Evolutionary conservation across 1,284 basidiomycete genomes (phyloP), one percentile per base, ranked within the genome.

Genomic region (Moniliophthora roreri): DNA sequence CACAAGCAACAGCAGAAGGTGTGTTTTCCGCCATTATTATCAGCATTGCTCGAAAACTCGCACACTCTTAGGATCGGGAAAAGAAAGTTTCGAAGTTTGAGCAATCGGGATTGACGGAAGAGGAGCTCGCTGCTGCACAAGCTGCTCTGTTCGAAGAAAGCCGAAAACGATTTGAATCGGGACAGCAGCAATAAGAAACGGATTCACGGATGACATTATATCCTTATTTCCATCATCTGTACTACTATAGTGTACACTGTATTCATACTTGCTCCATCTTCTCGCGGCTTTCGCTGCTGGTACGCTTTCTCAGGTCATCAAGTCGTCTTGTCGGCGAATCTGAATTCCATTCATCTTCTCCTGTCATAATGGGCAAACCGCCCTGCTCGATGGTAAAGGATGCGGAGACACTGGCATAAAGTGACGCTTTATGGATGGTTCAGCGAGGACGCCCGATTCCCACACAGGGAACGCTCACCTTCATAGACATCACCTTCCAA

Each of bases 1-100:
- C 95, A 98, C 69, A 98, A 98, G 66, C 92, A 95, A 66, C 89
- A 93, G 59, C 90, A 92, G 68, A 98, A 95, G 82, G 93, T 87
- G 53, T 56, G 75, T 69, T 60, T 57, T 53, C 60, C 51, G 58
- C 60, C 52, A 18, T 49, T 47, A 37, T 41, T 39, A 36, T 41
- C 39, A 37, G 24, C 28, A 49, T 50, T 41, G 56, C 9, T 7
- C 15, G 28, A 16, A n/a, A 52, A 55, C 58, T 38, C 57, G 48
- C 28, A 44, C 37, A 42, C 60, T 39, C 52, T 28, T 32, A 89
- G 88, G 89, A 93, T 66, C 82, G 91, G 63, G 88, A 94, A 73
- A 89, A 87, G 80, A 93, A 93, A 67, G 86, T 89, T 9, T 89
- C 90, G 42, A 93, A 94, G 69, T 83, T 94, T 63, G 92, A 95